These are phyloP conservation scores for Spongispora temasekensis DNA, from an alignment of 1,284 basidiomycete genomes.

Conservation along the genomic window DNA sequence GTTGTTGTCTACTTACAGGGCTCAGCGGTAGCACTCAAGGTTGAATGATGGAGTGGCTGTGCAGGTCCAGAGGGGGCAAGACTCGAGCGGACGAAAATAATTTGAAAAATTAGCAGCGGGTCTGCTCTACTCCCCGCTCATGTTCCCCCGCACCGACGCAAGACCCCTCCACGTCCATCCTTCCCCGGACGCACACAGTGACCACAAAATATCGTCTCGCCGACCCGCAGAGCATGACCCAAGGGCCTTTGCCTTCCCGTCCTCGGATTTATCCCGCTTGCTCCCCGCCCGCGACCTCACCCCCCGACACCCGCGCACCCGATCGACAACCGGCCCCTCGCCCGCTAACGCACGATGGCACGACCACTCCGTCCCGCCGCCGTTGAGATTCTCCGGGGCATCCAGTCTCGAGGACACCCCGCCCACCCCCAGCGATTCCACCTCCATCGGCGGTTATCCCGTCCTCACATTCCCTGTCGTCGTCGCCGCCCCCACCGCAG, in stretches of 20 bases:
- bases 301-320: slow-evolving; percentile 43
- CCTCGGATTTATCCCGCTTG: slow-evolving; percentile 23
- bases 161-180: slow-evolving; percentile 18
- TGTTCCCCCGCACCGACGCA: slow-evolving; percentile 2
- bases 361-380: slow-evolving; percentile 42
- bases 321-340: slow-evolving; percentile 56
- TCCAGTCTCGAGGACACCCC: slow-evolving; percentile 62
- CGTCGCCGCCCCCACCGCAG: slow-evolving; percentile 72
- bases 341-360: slow-evolving; percentile 49
- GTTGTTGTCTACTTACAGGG: no score
- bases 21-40: no score
- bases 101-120: background rate
- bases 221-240: slow-evolving; percentile 27
- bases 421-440: slow-evolving; percentile 62
- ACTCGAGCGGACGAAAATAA: background rate
- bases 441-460: slow-evolving; percentile 31
- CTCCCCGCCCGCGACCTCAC: slow-evolving; percentile 22
- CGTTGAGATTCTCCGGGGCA: slow-evolving; percentile 63
- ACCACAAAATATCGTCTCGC: slow-evolving; percentile 27
- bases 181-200: slow-evolving; percentile 9
- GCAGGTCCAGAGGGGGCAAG: background rate
- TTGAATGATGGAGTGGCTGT: slow-evolving; percentile 2
- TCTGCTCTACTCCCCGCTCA: background rate
- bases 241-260: slow-evolving; percentile 31
- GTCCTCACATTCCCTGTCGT: slow-evolving; percentile 60